Percentiles rank a stretch among this genome's conserved stretches.
phyloP scores from a whole-genome alignment of 495 filamentous ascomycete species.

The Talaromyces liani region DNA sequence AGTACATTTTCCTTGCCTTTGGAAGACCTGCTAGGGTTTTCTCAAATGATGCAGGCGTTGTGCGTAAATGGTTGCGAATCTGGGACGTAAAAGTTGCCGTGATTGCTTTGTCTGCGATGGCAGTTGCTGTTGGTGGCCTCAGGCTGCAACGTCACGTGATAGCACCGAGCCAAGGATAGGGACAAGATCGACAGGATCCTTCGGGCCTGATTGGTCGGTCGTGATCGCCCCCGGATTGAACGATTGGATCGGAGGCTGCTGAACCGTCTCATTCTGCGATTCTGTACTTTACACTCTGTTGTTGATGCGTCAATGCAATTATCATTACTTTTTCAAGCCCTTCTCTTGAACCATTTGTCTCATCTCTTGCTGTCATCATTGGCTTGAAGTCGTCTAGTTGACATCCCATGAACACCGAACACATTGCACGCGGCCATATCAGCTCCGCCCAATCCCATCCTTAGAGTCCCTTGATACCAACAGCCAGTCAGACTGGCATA shows the following conservation, averaged over 20 bases:
- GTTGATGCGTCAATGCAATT: neutral
- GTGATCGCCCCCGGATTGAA: neutral
- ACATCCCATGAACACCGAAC: neutral
- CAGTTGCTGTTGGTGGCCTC: neutral
- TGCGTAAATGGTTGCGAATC: neutral
- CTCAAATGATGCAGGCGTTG: neutral
- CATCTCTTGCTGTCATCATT: neutral
- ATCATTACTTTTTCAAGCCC: neutral
- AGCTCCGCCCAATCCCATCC: neutral
- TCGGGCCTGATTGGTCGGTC: too few relatives aligned
- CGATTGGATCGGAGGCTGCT: neutral
- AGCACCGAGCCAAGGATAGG: neutral
- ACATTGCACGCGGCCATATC: constrained; percentile 1
- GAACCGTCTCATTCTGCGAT: neutral
- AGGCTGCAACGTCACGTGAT: neutral
- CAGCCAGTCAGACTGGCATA: neutral
- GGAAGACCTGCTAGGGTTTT: neutral
- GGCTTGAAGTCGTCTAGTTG: neutral
- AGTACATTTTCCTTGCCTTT: neutral
- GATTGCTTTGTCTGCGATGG: neutral
- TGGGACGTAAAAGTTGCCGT: neutral
- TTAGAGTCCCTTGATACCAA: neutral
- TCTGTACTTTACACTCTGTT: neutral
- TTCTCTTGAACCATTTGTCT: neutral
- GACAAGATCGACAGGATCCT: too few relatives aligned